Evolutionary conservation across 2,329 filamentous ascomycete species (phyloP).

Genomic region (Neofusicoccum cordaticola): DNA sequence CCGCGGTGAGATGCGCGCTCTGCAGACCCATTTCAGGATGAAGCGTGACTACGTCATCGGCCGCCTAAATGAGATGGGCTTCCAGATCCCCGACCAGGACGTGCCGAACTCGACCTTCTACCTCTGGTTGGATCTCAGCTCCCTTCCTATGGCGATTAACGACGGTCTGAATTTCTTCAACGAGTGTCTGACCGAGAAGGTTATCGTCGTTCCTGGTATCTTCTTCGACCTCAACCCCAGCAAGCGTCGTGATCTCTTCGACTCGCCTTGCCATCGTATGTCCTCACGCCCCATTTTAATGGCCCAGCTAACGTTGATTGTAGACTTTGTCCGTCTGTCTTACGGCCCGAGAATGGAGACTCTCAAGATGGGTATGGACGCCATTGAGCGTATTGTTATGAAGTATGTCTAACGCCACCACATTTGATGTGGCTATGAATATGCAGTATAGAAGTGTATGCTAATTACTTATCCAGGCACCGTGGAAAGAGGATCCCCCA

Average conservation of each 20-base stretch:
- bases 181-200: conserved; percentile 87
- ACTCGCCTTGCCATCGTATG: conserved; percentile 75
- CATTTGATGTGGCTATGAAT: background rate
- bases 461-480: background rate
- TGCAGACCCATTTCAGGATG: conserved; percentile 84
- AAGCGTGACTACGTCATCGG: conserved; percentile 90
- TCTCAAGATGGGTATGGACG: conserved; percentile 39
- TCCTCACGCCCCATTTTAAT: background rate
- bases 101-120: conserved; percentile 94
- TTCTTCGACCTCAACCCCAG: conserved; percentile 97
- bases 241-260: conserved; percentile 84
- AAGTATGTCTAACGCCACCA: conserved; percentile 32
- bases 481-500: background rate
- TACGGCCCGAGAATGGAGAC: conserved; percentile 42
- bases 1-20: conserved; percentile 78
- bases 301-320: background rate
- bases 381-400: conserved; percentile 39
- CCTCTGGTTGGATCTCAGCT: conserved; percentile 68
- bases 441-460: background rate
- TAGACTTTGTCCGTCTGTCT: conserved; percentile 41
- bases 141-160: conserved; percentile 74
- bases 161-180: conserved; percentile 98
- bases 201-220: conserved; percentile 94
- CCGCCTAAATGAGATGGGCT: conserved; percentile 80
- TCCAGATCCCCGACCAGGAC: conserved; percentile 71